Base-by-base conservation (phyloP, 2,329 filamentous ascomycete species). In the Claviceps sp. region DNA sequence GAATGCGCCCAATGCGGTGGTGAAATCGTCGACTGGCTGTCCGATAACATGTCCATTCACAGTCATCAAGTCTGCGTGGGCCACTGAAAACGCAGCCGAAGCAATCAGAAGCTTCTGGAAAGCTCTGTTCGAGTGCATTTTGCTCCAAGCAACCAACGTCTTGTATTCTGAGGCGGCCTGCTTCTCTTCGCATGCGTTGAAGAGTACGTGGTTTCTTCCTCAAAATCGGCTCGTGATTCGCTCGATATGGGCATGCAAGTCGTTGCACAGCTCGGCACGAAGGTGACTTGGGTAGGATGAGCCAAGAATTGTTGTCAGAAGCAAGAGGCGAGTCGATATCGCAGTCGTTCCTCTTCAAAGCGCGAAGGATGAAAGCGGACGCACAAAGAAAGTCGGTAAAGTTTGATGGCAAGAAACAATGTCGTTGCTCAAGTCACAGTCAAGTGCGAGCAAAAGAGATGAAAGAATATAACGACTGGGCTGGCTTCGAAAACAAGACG, bases 31-130 rank as follows among this genome's bases (percentile, higher is more conserved):
- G 40, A 54, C 55, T 49, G 57, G 56, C 58, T 60, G 55, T 54
- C 56, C 52, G 39, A 54, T 52, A 43, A 60, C 16, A 42, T 46
- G 17, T 46, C 48, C 52, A 53, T 56, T 55, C 43, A 54, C 38
- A 55, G 67, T 55, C 54, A 64, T 53, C 58, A 60, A 62, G 29
- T 64, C 61, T 49, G 68, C 76, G 58, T 78, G 73, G 45, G 71
- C 71, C 39, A 74, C 64, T 45, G 67, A 68, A 50, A 71, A 55
- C 53, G 75, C 61, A 44, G 73, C 73, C 49, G 79, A 64, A 44
- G 72, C 73, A 57, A 76, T 63, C 55, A 78, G 60, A 52, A 79
- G 62, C 53, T 78, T 61, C 59, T 72, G 67, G 37, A 77, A 53
- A 48, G 74, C 57, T 52, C 69, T 69, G 50, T 64, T 66, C 29